Percentiles rank a stretch among this genome's conserved stretches.
These are phyloP conservation scores for Pseudoneurospora amorphoporcata DNA, from an alignment of 495 filamentous ascomycete species.

Conservation along the genomic window DNA sequence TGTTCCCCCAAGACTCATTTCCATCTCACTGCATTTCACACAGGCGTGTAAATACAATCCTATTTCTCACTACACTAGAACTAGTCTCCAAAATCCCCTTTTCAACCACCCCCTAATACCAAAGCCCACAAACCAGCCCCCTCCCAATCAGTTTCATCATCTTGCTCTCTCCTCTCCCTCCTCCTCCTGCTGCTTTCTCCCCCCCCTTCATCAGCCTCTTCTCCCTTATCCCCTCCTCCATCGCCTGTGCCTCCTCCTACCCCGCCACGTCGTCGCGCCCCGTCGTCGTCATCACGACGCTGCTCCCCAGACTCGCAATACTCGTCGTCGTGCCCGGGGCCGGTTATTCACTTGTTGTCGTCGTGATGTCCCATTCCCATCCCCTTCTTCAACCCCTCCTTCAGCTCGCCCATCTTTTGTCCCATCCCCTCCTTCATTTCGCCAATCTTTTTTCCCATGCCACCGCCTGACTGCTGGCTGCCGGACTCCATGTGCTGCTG, in stretches of 20 bases:
- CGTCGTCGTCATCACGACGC: no score
- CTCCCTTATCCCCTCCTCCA: not conserved
- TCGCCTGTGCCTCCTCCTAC: not conserved
- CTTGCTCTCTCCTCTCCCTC: not conserved
- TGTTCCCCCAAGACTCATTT: no score
- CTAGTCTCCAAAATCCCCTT: no score
- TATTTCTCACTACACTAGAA: not conserved
- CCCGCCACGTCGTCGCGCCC: no score
- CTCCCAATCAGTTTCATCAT: not conserved
- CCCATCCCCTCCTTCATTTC: slow-evolving; percentile 15
- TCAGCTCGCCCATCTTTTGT: slow-evolving; percentile 8
- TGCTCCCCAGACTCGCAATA: no score
- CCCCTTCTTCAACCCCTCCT: slow-evolving; percentile 10
- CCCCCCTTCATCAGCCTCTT: not conserved
- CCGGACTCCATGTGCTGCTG: not conserved
- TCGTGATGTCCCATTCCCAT: slow-evolving; percentile 8
- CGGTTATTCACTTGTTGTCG: slow-evolving; percentile 9
- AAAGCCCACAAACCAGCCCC: not conserved
- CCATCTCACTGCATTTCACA: not conserved
- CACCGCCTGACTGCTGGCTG: not conserved
- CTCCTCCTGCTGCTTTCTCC: not conserved
- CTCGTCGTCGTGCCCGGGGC: no score
- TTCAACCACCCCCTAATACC: not conserved
- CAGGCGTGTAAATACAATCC: not conserved
- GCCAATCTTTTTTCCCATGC: slow-evolving; percentile 12